Conservation (phyloP, 441 rosid genomes). For the Populus trichocarpa region DNA sequence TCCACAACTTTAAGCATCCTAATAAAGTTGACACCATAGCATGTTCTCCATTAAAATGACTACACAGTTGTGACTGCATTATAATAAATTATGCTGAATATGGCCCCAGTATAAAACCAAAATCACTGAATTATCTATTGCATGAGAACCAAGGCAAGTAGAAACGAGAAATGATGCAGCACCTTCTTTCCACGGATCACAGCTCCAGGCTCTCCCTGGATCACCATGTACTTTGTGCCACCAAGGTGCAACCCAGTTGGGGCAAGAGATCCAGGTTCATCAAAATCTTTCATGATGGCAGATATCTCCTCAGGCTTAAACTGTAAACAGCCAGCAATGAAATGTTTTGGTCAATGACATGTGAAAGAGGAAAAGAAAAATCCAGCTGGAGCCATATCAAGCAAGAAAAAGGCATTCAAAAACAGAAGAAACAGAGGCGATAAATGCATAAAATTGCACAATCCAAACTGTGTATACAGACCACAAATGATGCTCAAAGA, state of each 20-base stretch:
- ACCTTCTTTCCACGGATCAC: conserved; percentile 67
- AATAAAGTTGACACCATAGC: background rate
- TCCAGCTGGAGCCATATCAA: too few relatives aligned
- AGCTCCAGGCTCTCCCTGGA: conserved; percentile 62
- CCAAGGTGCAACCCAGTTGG: conserved; percentile 53
- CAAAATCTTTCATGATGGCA: conserved; percentile 49
- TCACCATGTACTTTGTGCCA: conserved; percentile 57
- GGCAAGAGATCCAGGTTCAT: conserved; percentile 54
- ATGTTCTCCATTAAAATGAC: background rate
- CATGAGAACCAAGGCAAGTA: background rate
- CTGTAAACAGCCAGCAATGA: conserved; percentile 24
- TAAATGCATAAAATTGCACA: too few relatives aligned
- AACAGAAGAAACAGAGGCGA: too few relatives aligned
- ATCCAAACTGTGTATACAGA: too few relatives aligned
- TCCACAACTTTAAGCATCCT: background rate
- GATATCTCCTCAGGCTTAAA: conserved; percentile 42
- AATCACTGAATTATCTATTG: background rate
- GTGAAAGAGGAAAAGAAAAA: background rate
- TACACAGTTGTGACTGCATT: background rate
- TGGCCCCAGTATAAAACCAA: background rate
- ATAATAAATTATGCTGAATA: background rate
- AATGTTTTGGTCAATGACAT: background rate
- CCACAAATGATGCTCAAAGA: too few relatives aligned
- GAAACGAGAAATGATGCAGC: background rate
- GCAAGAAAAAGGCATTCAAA: too few relatives aligned